phyloP scores from a whole-genome alignment of 2,329 filamentous ascomycete species.

The Colletotrichum eremochloae region DNA sequence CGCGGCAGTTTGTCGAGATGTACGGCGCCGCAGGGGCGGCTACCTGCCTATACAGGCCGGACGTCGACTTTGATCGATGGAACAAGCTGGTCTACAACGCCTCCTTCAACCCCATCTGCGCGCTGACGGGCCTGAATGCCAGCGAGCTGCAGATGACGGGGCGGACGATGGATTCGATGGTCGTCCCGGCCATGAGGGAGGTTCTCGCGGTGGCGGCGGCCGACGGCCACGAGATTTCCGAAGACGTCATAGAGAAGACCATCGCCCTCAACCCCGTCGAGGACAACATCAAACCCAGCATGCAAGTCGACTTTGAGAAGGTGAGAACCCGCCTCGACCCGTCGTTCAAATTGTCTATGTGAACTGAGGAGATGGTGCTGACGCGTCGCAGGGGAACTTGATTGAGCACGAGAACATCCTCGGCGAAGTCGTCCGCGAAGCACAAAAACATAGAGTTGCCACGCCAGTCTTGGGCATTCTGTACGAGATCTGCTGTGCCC shows the following conservation, averaged over 20 bases:
- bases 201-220: conserved; percentile 61
- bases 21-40: conserved; percentile 63
- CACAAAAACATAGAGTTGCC: conserved; percentile 57
- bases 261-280: conserved; percentile 64
- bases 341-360: no score
- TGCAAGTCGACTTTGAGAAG: conserved; percentile 66
- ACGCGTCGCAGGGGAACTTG: conserved; percentile 41
- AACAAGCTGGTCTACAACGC: conserved; percentile 66
- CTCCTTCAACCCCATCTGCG: conserved; percentile 65
- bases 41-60: conserved; percentile 54
- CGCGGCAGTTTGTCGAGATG: conserved; percentile 59
- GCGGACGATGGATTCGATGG: conserved; percentile 59
- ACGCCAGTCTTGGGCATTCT: conserved; percentile 64
- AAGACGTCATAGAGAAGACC: conserved; percentile 58
- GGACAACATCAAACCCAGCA: conserved; percentile 64
- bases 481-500: conserved; percentile 61
- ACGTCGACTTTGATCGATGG: conserved; percentile 62
- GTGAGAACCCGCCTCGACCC: neutral
- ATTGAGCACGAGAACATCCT: conserved; percentile 65
- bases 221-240: conserved; percentile 56
- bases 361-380: neutral
- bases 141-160: conserved; percentile 61
- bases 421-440: conserved; percentile 65
- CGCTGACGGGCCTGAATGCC: conserved; percentile 65
- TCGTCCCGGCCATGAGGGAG: conserved; percentile 67